Conservation (phyloP, 352 stramenopile species). For the Phytophthora aleatoria region DNA sequence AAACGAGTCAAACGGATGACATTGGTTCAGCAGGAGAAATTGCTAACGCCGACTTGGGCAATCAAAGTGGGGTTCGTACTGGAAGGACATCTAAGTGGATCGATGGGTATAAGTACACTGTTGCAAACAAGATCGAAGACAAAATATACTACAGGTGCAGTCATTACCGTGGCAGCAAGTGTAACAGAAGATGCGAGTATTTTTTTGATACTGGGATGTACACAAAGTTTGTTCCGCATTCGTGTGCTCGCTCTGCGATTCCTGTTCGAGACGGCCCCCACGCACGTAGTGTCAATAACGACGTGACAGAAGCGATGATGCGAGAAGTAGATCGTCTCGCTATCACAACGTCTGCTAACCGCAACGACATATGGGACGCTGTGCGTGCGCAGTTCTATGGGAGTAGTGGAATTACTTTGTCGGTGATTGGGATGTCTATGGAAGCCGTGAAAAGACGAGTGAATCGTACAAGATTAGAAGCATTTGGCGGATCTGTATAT, state of each 20-base stretch:
- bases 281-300: not conserved
- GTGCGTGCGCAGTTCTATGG: not conserved
- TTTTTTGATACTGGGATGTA: not conserved
- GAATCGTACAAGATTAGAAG: not conserved
- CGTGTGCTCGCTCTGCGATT: slow-evolving; percentile 1
- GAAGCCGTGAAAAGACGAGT: not conserved
- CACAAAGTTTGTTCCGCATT: slow-evolving; percentile 11
- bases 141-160: slow-evolving; percentile 6
- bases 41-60: no score
- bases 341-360: not conserved
- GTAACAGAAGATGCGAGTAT: slow-evolving; percentile 8
- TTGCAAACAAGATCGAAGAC: not conserved
- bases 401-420: not conserved
- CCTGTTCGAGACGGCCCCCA: no score
- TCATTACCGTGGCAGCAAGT: not conserved
- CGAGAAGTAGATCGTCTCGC: slow-evolving; percentile 1
- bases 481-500: slow-evolving; percentile 3
- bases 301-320: slow-evolving; percentile 3
- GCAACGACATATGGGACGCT: not conserved
- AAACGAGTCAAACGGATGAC: no score
- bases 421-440: not conserved
- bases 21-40: no score
- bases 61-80: no score
- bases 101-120: not conserved
- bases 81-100: not conserved